Base-by-base conservation (phyloP, 768 basidiomycete genomes). In the Pleurotus cornucopiae region DNA sequence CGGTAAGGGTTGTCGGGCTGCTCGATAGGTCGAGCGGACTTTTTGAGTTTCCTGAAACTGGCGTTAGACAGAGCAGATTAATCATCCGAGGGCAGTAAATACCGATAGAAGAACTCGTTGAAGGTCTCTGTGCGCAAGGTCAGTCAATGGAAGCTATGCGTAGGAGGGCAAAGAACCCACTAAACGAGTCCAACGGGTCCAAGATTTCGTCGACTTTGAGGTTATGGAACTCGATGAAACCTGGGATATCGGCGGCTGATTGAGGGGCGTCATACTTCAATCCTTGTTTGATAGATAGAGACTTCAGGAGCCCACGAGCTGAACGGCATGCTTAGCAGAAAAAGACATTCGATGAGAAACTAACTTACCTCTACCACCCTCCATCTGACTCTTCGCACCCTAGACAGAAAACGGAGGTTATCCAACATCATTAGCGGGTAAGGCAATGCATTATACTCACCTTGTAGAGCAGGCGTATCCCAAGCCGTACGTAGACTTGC, bases 381-480 rank as follows among this genome's bases (percentile, higher is more conserved):
- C 94, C 91, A 97, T 94, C 26, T 88, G 76, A 59, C 88, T 83
- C 60, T 84, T 87, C 43, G 89, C 89, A 20, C 94, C 94, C 83
- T 89, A 38, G 11, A 26, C 25, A 26, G 25, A 26, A 26, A 4
- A 26, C 6, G 4, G 25, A 4, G 4, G 25, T 2, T 26, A 23
- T 6, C 57, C 23, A 57, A 38, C 30, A 47, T 11, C 30, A 26
- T 21, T 14, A 14, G 14, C 6, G 16, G 26, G 11, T 46, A 21
- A 40, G 6, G 11, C 4, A 38, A 20, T 6, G 13, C 23, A 54
- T 39, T 9, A 6, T 45, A 54, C 26, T 7, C 59, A 79, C 85
- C 80, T 90, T 91, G 78, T 98, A 99, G 18, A 98, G 68, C 56
- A 99, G 66, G 21, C 96, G 78, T 64, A 99, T 99, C 2, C 96